Percentiles rank a stretch among this genome's conserved stretches.
Evolutionary conservation across 2,329 filamentous ascomycete genomes (phyloP).

Genomic region (Colletotrichum zoysiae): DNA sequence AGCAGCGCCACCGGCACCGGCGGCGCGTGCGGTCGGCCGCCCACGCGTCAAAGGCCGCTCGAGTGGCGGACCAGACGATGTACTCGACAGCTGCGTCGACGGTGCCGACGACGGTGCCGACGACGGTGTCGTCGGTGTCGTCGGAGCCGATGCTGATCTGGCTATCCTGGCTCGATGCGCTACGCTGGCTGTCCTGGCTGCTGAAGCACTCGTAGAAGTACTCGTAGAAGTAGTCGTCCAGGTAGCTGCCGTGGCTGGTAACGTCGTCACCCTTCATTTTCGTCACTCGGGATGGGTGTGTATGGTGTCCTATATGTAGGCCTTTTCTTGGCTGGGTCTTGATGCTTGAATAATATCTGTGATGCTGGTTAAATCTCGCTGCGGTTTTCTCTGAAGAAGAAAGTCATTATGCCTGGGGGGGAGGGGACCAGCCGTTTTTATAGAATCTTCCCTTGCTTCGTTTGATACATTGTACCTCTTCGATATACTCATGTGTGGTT

Average conservation of each 20-base stretch:
- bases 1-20: conserved; percentile 1
- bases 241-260: not conserved
- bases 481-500: not conserved
- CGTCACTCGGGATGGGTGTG: not conserved
- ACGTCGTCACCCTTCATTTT: not conserved
- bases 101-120: too few species aligned
- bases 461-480: not conserved
- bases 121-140: not conserved
- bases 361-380: not conserved
- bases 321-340: not conserved
- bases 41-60: not conserved
- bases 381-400: not conserved
- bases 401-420: not conserved
- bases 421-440: not conserved
- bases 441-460: not conserved
- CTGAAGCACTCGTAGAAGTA: too few species aligned
- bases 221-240: not conserved
- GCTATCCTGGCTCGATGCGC: not conserved
- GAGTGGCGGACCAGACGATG: not conserved
- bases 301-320: too few species aligned
- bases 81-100: not conserved
- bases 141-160: not conserved
- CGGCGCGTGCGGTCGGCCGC: not conserved
- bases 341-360: not conserved
- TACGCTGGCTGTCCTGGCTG: too few species aligned